phyloP scores from a whole-genome alignment of 1,139 yeast genomes.

The Wickerhamomyces sp. region DNA sequence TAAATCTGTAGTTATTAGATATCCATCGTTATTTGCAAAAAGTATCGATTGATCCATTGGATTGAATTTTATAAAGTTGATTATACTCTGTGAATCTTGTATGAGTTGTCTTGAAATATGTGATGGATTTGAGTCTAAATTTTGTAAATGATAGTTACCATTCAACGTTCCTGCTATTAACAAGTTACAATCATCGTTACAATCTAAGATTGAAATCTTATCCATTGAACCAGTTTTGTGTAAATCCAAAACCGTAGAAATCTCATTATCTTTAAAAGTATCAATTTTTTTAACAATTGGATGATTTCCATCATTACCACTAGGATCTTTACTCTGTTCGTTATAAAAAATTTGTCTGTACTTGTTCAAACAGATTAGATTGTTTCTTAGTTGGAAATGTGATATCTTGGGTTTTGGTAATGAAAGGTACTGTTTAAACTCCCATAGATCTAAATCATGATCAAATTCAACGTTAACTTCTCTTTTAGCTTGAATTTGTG shows the following conservation, averaged over 20 bases:
- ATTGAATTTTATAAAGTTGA: constrained; percentile 47
- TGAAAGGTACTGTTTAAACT: constrained; percentile 39
- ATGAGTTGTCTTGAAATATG: constrained; percentile 42
- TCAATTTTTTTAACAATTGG: constrained; percentile 25
- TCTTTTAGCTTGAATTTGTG: constrained; percentile 14
- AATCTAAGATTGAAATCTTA: constrained; percentile 44
- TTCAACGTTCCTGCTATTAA: constrained; percentile 52
- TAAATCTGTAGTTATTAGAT: constrained; percentile 38
- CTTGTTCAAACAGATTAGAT: constrained; percentile 27
- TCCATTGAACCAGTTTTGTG: constrained; percentile 28
- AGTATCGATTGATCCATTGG: constrained; percentile 27
- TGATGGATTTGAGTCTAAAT: constrained; percentile 25
- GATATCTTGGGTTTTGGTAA: constrained; percentile 44
- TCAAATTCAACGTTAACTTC: constrained; percentile 9
- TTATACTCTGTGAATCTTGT: constrained; percentile 43
- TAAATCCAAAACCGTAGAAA: constrained; percentile 37
- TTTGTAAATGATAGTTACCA: constrained; percentile 43
- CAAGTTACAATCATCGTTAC: constrained; percentile 36
- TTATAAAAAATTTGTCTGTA: constrained; percentile 5
- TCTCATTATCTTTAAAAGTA: constrained; percentile 28
- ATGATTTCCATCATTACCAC: constrained; percentile 26
- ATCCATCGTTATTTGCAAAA: constrained; percentile 47
- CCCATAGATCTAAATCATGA: constrained; percentile 31
- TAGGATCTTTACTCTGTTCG: constrained; percentile 28
- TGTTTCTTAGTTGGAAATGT: constrained; percentile 53